These are phyloP conservation scores for Ophiocordyceps polyrhachis-furcata DNA, from an alignment of 2,329 filamentous ascomycete genomes.

Conservation along the genomic window DNA sequence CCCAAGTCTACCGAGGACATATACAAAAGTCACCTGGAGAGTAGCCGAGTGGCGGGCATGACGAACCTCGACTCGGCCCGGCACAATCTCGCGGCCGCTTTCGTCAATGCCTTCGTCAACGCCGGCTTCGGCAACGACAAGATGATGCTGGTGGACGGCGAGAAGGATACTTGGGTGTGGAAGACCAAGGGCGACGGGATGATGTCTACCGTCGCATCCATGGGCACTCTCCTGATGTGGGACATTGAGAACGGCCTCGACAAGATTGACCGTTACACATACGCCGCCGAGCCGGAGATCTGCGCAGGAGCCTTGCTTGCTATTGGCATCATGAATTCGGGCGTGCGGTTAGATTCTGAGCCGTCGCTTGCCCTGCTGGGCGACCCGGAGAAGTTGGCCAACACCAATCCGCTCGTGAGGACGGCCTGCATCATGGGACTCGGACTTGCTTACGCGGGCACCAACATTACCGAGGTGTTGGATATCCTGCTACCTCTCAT, in stretches of 20 bases:
- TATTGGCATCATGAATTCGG: constrained; percentile 90
- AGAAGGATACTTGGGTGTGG: constrained; percentile 92
- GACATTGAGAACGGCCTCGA: constrained; percentile 84
- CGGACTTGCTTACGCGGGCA: constrained; percentile 84
- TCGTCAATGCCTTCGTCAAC: constrained; percentile 95
- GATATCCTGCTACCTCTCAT: constrained; percentile 77
- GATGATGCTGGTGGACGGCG: constrained; percentile 84
- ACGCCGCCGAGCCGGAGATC: constrained; percentile 60
- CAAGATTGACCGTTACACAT: constrained; percentile 88
- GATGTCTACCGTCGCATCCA: constrained; percentile 85
- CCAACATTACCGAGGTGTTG: constrained; percentile 76
- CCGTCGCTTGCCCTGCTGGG: constrained; percentile 74
- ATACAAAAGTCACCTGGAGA: constrained; percentile 97
- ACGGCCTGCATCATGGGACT: constrained; percentile 90
- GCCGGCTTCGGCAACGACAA: constrained; percentile 92
- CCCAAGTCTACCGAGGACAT: constrained; percentile 97
- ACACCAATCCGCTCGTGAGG: constrained; percentile 58
- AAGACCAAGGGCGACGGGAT: constrained; percentile 98
- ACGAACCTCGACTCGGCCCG: constrained; percentile 90
- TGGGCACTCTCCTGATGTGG: constrained; percentile 84
- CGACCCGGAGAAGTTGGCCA: constrained; percentile 60
- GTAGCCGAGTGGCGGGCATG: constrained; percentile 75
- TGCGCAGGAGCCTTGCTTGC: constrained; percentile 83
- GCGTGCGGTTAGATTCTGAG: constrained; percentile 75
- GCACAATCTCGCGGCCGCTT: constrained; percentile 87